These are phyloP conservation scores for Talaromyces albobiverticillius DNA, from an alignment of 2,329 filamentous ascomycete genomes.

Conservation along the genomic window DNA sequence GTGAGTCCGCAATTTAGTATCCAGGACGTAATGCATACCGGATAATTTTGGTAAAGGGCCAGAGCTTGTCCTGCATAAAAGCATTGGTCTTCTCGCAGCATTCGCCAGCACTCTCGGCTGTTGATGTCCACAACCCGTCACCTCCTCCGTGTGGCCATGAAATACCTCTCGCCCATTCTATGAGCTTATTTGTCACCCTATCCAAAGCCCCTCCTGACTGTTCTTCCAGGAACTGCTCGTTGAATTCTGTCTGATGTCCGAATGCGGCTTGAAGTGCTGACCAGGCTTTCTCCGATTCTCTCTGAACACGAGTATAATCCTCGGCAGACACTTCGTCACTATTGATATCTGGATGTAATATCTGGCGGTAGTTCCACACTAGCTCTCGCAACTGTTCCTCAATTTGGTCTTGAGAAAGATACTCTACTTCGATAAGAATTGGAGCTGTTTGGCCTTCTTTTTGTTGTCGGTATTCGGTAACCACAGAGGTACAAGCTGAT, in stretches of 20 bases:
- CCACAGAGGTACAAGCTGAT: slow-evolving; percentile 1
- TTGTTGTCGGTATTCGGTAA: slow-evolving; percentile 1
- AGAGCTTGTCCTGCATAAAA: slow-evolving; percentile 1
- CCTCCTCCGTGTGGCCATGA: background rate
- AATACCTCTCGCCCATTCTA: background rate
- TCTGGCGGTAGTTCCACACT: background rate
- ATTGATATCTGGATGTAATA: background rate
- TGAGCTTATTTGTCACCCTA: background rate
- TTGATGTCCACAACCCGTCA: background rate
- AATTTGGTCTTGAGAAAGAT: slow-evolving; percentile 1
- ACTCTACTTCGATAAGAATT: slow-evolving; percentile 1
- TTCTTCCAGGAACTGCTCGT: background rate
- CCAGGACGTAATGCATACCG: background rate
- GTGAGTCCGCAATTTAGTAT: background rate
- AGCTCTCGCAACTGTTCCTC: background rate
- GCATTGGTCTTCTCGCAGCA: background rate
- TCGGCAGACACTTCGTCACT: background rate
- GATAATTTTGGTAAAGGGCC: slow-evolving; percentile 1
- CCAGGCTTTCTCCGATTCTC: slow-evolving; percentile 1
- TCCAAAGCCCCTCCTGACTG: background rate
- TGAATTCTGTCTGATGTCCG: background rate
- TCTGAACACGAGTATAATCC: background rate
- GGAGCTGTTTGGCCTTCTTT: background rate
- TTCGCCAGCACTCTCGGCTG: background rate
- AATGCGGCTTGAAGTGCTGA: slow-evolving; percentile 2